Percentiles rank a stretch among this genome's conserved stretches.
Conservation (phyloP, 768 basidiomycete species). For the Tulasnella sp. region DNA sequence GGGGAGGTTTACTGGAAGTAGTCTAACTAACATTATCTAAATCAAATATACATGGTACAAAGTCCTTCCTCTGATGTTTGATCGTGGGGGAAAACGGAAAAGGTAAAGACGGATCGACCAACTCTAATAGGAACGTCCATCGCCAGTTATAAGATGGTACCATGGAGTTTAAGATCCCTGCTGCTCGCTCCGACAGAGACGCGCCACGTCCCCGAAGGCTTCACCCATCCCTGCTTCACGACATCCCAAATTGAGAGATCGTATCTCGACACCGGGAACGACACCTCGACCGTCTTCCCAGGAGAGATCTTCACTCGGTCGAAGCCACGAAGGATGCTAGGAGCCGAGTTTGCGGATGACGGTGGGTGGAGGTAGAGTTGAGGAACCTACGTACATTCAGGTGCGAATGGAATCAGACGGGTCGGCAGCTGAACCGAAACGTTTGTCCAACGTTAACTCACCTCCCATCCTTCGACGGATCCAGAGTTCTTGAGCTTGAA, state of each 20-base stretch:
- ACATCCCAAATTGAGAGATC: conserved; percentile 15
- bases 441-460: neutral
- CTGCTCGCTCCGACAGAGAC: conserved; percentile 14
- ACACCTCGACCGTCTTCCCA: conserved; percentile 13
- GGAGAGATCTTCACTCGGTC: conserved; percentile 13
- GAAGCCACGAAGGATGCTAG: conserved; percentile 20
- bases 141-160: neutral
- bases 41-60: neutral
- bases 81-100: neutral
- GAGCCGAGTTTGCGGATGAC: conserved; percentile 12
- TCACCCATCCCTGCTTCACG: conserved; percentile 12
- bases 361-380: conserved; percentile 20
- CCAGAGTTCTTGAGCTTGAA: conserved; percentile 20
- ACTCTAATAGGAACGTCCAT: neutral
- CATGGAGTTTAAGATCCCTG: conserved; percentile 3
- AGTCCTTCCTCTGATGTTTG: neutral
- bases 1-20: conserved; percentile 54
- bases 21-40: neutral
- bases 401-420: neutral
- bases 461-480: conserved; percentile 16
- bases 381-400: conserved; percentile 16
- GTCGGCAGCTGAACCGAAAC: neutral
- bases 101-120: too few species aligned
- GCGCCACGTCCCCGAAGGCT: neutral
- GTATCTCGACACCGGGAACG: conserved; percentile 10